Evolutionary conservation across 2,329 filamentous ascomycete genomes (phyloP).

Genomic region (Penicillium fuscoglaucum): DNA sequence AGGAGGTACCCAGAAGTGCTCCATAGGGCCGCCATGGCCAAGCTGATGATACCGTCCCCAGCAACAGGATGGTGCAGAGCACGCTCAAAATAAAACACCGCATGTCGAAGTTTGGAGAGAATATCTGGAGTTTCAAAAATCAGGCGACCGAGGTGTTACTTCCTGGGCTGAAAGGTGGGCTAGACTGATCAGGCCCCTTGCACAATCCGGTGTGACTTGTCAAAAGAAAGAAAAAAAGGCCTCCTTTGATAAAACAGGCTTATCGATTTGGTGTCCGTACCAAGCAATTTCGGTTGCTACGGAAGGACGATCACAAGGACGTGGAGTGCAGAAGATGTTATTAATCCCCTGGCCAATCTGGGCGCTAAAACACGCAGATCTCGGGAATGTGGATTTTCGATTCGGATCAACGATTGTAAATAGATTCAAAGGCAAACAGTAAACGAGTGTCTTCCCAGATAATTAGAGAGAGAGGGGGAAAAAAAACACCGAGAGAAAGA

Average conservation of each 20-base stretch:
- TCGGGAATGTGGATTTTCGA: slow-evolving; percentile 11
- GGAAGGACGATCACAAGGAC: slow-evolving; percentile 8
- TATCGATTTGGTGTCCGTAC: background rate
- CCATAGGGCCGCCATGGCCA: slow-evolving; percentile 29
- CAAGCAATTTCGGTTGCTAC: slow-evolving; percentile 4
- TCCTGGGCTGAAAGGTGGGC: background rate
- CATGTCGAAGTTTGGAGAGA: slow-evolving; percentile 30
- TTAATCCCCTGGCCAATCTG: slow-evolving; percentile 11
- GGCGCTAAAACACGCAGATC: slow-evolving; percentile 22
- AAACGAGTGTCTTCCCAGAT: slow-evolving; percentile 16
- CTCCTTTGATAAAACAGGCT: background rate
- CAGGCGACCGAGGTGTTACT: slow-evolving; percentile 6
- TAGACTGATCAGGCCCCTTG: slow-evolving; percentile 2
- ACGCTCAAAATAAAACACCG: slow-evolving; percentile 34
- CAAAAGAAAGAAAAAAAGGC: background rate
- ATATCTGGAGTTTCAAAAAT: background rate
- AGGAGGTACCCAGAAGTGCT: slow-evolving; percentile 18
- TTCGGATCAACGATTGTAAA: slow-evolving; percentile 3
- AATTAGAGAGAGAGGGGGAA: background rate
- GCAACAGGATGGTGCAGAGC: slow-evolving; percentile 35
- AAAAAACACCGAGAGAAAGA: slow-evolving; percentile 7
- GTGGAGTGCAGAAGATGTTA: slow-evolving; percentile 16
- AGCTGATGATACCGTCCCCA: slow-evolving; percentile 34
- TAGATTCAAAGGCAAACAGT: background rate
- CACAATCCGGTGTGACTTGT: slow-evolving; percentile 1